Evolutionary conservation across 768 basidiomycete species (phyloP).

Genomic region (Podaxis sp.): DNA sequence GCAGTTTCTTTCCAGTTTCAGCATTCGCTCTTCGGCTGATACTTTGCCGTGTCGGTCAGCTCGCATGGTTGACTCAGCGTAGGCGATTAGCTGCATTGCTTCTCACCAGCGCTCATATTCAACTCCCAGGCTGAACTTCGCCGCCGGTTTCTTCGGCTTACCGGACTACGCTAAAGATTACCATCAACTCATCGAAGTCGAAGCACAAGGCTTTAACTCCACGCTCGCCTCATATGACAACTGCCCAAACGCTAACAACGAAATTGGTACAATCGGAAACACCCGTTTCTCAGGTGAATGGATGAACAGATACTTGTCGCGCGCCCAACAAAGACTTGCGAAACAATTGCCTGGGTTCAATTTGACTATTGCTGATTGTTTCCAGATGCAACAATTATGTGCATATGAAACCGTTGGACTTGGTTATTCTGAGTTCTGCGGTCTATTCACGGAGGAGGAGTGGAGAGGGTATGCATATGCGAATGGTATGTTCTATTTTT

Average conservation of each 20-base stretch:
- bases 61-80: constrained; percentile 55
- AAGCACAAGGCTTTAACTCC: constrained; percentile 57
- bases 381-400: constrained; percentile 66
- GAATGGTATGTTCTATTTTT: constrained; percentile 23
- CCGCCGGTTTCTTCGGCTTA: constrained; percentile 60
- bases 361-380: constrained; percentile 51
- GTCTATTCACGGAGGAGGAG: constrained; percentile 76
- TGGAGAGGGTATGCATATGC: constrained; percentile 79
- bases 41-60: constrained; percentile 25
- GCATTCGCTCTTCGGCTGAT: constrained; percentile 8
- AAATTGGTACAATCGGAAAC: constrained; percentile 42
- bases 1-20: neutral
- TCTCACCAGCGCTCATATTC: neutral
- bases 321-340: constrained; percentile 54
- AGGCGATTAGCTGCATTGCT: constrained; percentile 13
- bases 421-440: constrained; percentile 76
- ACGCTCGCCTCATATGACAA: constrained; percentile 72
- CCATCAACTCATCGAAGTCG: constrained; percentile 62
- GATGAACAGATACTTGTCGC: constrained; percentile 58
- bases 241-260: constrained; percentile 54
- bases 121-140: constrained; percentile 41
- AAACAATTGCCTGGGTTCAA: constrained; percentile 49
- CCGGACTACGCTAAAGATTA: constrained; percentile 52
- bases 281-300: constrained; percentile 48
- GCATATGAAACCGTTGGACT: constrained; percentile 84